Conservation (phyloP, 148 eudicot species). For the Heliamphora exappendiculata region DNA sequence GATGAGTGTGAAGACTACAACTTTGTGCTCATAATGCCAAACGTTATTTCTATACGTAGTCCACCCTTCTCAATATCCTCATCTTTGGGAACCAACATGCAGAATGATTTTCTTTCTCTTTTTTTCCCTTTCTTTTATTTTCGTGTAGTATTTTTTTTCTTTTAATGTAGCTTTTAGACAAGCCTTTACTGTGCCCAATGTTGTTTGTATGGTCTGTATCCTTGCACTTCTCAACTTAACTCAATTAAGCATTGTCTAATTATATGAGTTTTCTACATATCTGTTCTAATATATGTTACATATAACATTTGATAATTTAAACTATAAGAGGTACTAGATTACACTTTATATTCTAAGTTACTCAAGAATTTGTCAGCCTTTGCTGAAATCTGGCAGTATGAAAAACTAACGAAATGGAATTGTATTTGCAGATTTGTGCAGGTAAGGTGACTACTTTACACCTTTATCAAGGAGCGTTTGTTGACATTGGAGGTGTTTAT, state of each 20-base stretch:
- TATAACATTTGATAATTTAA: neutral
- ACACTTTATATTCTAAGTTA: neutral
- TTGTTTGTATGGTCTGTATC: neutral
- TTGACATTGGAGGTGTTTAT: slow-evolving; percentile 97
- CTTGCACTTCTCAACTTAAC: neutral
- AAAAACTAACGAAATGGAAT: neutral
- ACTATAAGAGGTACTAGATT: neutral
- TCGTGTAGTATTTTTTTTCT: neutral
- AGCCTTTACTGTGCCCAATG: neutral
- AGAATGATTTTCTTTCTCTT: neutral
- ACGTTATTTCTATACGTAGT: neutral
- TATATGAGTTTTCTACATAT: neutral
- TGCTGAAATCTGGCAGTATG: neutral
- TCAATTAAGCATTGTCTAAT: neutral
- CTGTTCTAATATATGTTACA: neutral
- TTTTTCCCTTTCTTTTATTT: neutral
- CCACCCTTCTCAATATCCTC: neutral
- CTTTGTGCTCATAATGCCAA: neutral
- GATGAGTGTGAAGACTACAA: neutral
- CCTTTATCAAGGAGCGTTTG: slow-evolving; percentile 97
- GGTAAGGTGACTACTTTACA: slow-evolving; percentile 90
- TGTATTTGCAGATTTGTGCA: slow-evolving; percentile 60
- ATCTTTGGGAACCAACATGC: neutral
- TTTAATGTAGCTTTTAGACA: neutral
- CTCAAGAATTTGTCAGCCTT: neutral